These are phyloP conservation scores for Sugiyamaella americana DNA, from an alignment of 805 yeast genomes.

Conservation along the genomic window DNA sequence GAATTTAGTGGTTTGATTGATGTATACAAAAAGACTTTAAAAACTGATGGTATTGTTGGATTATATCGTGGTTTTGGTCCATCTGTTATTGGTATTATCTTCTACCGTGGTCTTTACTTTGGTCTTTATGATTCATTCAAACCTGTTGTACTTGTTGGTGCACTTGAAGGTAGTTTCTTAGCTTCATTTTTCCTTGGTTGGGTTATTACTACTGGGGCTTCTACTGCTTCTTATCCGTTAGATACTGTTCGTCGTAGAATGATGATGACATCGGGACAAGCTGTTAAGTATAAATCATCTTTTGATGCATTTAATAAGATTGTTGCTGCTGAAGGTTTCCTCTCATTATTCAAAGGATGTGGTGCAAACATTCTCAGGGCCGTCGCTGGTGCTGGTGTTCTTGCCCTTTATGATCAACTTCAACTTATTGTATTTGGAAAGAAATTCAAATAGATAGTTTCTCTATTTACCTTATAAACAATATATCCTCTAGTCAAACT, in stretches of 20 bases:
- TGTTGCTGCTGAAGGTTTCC: constrained; percentile 93
- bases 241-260: constrained; percentile 99
- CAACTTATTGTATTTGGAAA: constrained; percentile 93
- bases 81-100: constrained; percentile 94
- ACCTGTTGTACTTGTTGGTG: constrained; percentile 91
- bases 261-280: constrained; percentile 99
- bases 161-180: constrained; percentile 88
- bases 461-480: too few relatives aligned
- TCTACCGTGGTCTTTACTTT: constrained; percentile 98
- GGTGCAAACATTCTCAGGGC: constrained; percentile 99
- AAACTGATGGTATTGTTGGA: constrained; percentile 96
- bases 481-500: too few relatives aligned
- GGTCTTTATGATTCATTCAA: constrained; percentile 96
- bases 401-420: constrained; percentile 95
- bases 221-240: constrained; percentile 98
- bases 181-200: constrained; percentile 97
- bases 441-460: constrained; percentile 51
- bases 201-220: constrained; percentile 97
- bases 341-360: constrained; percentile 95
- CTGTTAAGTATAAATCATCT: constrained; percentile 93
- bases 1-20: constrained; percentile 96
- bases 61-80: constrained; percentile 99
- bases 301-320: constrained; percentile 87
- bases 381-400: constrained; percentile 99
- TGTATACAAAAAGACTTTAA: constrained; percentile 93